phyloP scores from a whole-genome alignment of 1,139 yeast genomes.

The Saccharomyces hybrid region DNA sequence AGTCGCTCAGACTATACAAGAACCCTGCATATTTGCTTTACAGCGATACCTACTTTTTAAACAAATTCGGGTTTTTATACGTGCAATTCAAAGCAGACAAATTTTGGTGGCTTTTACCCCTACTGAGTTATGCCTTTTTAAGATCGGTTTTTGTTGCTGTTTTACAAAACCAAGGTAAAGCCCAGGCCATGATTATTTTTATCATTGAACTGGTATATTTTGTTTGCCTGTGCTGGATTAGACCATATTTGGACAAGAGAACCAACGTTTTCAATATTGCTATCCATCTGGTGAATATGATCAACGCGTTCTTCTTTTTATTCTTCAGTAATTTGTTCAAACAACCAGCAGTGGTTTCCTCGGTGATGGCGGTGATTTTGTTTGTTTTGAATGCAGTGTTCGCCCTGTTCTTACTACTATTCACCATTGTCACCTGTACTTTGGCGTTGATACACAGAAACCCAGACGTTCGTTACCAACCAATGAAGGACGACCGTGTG shows the following conservation, averaged over 20 bases:
- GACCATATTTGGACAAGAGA: constrained; percentile 92
- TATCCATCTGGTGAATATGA: constrained; percentile 67
- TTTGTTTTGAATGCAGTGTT: constrained; percentile 84
- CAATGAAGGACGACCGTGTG: constrained; percentile 93
- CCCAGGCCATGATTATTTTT: constrained; percentile 71
- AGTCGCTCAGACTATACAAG: constrained; percentile 63
- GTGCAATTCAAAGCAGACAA: constrained; percentile 85
- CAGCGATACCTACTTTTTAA: constrained; percentile 74
- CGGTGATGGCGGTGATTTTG: constrained; percentile 89
- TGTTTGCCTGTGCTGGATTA: constrained; percentile 52
- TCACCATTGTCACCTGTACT: constrained; percentile 80
- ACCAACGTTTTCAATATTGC: constrained; percentile 87
- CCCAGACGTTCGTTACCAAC: constrained; percentile 93
- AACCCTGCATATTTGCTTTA: constrained; percentile 88
- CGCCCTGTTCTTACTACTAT: constrained; percentile 71
- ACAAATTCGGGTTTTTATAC: constrained; percentile 86
- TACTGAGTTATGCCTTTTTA: constrained; percentile 57
- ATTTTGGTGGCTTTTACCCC: constrained; percentile 70
- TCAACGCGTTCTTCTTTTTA: constrained; percentile 78
- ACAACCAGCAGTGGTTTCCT: constrained; percentile 79
- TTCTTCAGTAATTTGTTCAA: constrained; percentile 81
- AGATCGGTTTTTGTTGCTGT: constrained; percentile 84
- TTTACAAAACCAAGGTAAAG: constrained; percentile 70
- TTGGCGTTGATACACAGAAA: constrained; percentile 79
- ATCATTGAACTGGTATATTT: constrained; percentile 66